Evolutionary conservation across 306 rosid genomes (phyloP).

Genomic region (Cajanus cajan): DNA sequence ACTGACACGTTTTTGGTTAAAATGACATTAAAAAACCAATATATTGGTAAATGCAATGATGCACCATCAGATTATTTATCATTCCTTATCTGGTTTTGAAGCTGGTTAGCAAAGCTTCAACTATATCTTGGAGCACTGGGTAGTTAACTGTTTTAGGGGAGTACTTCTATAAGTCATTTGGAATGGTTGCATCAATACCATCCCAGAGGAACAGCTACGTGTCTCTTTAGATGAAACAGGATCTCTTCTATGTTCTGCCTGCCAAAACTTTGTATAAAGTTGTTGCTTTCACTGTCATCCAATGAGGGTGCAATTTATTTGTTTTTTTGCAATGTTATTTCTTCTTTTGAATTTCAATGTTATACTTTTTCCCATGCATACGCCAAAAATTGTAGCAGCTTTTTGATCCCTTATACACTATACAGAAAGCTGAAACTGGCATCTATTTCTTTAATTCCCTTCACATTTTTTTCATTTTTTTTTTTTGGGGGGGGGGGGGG

Average conservation of each 20-base stretch:
- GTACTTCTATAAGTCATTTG: neutral
- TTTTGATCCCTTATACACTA: neutral
- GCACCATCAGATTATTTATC: conserved; percentile 8
- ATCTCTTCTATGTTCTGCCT: neutral
- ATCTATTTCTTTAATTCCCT: neutral
- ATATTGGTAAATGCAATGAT: neutral
- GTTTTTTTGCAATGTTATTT: neutral
- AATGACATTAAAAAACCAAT: neutral
- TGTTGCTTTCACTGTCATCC: neutral
- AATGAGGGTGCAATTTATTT: neutral
- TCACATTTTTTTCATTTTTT: neutral
- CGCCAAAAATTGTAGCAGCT: neutral
- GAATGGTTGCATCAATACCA: neutral
- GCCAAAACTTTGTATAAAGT: neutral
- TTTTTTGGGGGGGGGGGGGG: too few relatives aligned
- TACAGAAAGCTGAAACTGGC: neutral
- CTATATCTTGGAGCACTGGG: neutral
- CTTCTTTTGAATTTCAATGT: neutral
- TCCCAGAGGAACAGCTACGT: neutral
- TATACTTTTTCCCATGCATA: neutral
- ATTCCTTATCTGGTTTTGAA: neutral
- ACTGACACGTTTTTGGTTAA: neutral
- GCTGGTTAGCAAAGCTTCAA: neutral
- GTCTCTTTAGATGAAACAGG: neutral
- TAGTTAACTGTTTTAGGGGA: neutral